Conservation (phyloP, 2,329 filamentous ascomycete genomes). For the Penicillium verrucosum region DNA sequence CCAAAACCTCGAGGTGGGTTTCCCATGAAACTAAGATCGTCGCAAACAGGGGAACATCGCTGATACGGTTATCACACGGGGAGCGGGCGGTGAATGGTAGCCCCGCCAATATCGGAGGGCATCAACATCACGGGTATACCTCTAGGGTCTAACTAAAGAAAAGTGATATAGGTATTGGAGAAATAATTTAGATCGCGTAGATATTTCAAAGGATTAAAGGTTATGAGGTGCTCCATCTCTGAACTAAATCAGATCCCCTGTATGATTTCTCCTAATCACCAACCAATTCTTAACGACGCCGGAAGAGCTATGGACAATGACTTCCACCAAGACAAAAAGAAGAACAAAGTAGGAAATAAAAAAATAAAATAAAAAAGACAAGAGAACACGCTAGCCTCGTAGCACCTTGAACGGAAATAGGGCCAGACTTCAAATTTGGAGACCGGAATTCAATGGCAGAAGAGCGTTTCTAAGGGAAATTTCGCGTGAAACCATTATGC, state of each 20-base stretch:
- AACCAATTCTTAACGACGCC: conserved; percentile 27
- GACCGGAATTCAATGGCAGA: conserved; percentile 6
- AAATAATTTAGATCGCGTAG: not conserved
- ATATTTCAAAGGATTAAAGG: not conserved
- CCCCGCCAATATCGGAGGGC: conserved; percentile 8
- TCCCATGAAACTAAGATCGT: conserved; percentile 13
- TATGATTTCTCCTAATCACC: conserved; percentile 21
- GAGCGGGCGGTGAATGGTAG: conserved; percentile 18
- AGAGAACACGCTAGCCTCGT: conserved; percentile 15
- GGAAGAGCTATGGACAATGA: conserved; percentile 26
- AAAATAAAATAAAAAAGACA: conserved; percentile 1
- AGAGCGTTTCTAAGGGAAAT: not conserved
- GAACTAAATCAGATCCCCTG: conserved; percentile 7
- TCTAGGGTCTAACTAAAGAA: not conserved
- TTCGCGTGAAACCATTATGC: conserved; percentile 18
- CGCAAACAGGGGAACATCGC: conserved; percentile 17
- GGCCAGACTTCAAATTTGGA: conserved; percentile 19
- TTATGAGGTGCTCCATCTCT: conserved; percentile 7
- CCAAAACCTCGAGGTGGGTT: conserved; percentile 4
- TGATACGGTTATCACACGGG: conserved; percentile 23
- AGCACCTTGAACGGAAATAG: conserved; percentile 19
- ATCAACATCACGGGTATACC: not conserved
- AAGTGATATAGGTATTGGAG: not conserved
- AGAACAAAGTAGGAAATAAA: conserved; percentile 10
- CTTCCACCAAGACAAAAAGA: conserved; percentile 18